Base-by-base conservation (phyloP, 805 yeast species). In the Metschnikowia shivogae region DNA sequence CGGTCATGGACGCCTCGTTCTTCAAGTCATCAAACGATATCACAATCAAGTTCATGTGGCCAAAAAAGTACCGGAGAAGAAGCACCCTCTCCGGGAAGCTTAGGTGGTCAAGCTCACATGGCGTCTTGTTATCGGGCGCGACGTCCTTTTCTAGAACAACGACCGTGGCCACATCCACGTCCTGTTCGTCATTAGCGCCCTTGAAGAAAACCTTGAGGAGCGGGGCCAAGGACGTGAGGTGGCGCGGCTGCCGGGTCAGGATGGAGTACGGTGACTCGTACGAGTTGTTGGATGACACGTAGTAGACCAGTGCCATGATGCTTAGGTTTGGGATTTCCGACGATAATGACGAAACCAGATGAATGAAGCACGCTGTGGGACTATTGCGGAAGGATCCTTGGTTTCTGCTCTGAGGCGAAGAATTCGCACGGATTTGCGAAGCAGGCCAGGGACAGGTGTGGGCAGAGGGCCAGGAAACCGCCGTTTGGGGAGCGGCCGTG, bases 31-130 rank as follows among this genome's bases (percentile, higher is more conserved):
- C 29, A 8, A 46, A 31, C 22, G 48, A 45, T 11, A 64, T 49
- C 13, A 65, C 60, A 24, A 68, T 57, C 32, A 68, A 47, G 55
- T 69, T 69, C 48, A 64, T 56, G 54, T 70, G 74, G 48, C 54
- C 55, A 53, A 70, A 70, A 44, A 58, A 68, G 59, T 63, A 69
- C 36, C 60, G 59, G 46, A 70, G 58, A 17, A 69, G 55, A 28
- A 68, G 51, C 46, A 45, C 46, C 46, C 64, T 60, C 31, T 68
- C 70, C n/a, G 52, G 55, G 44, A 46, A 54, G 13, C 54, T 14
- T 29, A 70, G 54, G 22, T 43, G 27, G 40, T 67, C 68, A 34
- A 69, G 56, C 26, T 33, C 47, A 19, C 51, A 28, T 17, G 32
- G 39, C 33, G 33, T 36, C 39, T 17, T 30, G 13, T 10, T 31